A percentile compares a stretch with the other conserved stretches of the same genome.
These are phyloP conservation scores for Epicoccum sorghinum DNA, from an alignment of 2,329 filamentous ascomycete species.

Conservation along the genomic window DNA sequence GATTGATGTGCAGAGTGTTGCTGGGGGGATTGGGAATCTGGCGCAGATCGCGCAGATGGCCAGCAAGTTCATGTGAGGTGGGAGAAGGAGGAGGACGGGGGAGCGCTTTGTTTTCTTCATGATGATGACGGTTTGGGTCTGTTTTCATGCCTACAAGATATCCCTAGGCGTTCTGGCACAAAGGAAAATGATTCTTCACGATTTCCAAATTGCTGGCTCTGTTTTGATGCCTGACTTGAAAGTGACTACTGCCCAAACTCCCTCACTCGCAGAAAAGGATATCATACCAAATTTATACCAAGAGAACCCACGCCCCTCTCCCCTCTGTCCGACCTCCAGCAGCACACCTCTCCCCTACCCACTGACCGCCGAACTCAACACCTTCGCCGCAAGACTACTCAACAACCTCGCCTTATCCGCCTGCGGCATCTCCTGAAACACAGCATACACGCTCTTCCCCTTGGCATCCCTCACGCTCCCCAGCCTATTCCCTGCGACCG, in stretches of 20 bases:
- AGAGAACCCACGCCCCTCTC: background rate
- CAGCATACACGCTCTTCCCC: constrained; percentile 93
- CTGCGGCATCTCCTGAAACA: constrained; percentile 88
- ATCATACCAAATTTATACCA: background rate
- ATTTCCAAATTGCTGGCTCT: background rate
- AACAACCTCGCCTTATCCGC: constrained; percentile 80
- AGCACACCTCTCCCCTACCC: background rate
- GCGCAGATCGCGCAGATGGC: constrained; percentile 55
- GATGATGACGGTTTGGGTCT: background rate
- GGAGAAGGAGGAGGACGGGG: background rate
- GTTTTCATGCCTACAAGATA: background rate
- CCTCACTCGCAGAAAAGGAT: constrained; percentile 1
- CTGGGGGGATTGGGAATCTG: constrained; percentile 40
- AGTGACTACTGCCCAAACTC: background rate
- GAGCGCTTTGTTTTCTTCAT: background rate
- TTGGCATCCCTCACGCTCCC: constrained; percentile 87
- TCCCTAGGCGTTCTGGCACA: constrained; percentile 5
- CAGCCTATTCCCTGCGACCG: constrained; percentile 89
- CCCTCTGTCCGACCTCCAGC: background rate
- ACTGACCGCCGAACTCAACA: constrained; percentile 74
- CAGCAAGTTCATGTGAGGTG: constrained; percentile 54
- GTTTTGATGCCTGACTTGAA: background rate
- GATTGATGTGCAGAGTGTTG: constrained; percentile 39
- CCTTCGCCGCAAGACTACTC: constrained; percentile 81
- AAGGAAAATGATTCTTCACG: background rate